phyloP scores from a whole-genome alignment of 805 yeast genomes.

The Pichia sporocuriosa region DNA sequence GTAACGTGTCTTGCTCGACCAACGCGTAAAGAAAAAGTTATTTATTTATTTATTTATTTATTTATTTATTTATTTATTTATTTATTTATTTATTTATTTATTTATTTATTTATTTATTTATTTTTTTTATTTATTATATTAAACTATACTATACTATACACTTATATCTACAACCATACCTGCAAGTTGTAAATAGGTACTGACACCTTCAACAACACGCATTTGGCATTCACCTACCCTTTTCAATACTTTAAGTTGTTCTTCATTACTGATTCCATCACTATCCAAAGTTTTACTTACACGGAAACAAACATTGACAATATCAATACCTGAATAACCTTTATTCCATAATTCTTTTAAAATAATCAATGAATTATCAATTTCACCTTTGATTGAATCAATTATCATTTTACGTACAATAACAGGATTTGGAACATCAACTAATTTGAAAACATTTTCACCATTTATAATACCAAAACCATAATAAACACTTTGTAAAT shows the following conservation, averaged over 20 bases:
- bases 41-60: too few relatives aligned
- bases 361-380: constrained; percentile 60
- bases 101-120: too few relatives aligned
- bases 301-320: constrained; percentile 82
- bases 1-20: too few relatives aligned
- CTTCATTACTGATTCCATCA: constrained; percentile 41
- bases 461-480: constrained; percentile 91
- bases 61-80: too few relatives aligned
- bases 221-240: constrained; percentile 89
- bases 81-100: too few relatives aligned
- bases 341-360: constrained; percentile 73
- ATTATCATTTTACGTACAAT: constrained; percentile 68
- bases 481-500: constrained; percentile 86
- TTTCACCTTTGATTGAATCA: constrained; percentile 21
- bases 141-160: not conserved
- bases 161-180: constrained; percentile 39
- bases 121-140: too few relatives aligned
- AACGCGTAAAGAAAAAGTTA: too few relatives aligned
- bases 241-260: constrained; percentile 67
- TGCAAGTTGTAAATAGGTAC: constrained; percentile 77
- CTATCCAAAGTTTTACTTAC: constrained; percentile 74
- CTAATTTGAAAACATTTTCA: constrained; percentile 89
- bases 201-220: constrained; percentile 90
- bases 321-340: constrained; percentile 91
- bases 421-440: constrained; percentile 93